These are phyloP conservation scores for Fusarium solani-melongenae DNA, from an alignment of 2,329 filamentous ascomycete genomes.

Conservation along the genomic window DNA sequence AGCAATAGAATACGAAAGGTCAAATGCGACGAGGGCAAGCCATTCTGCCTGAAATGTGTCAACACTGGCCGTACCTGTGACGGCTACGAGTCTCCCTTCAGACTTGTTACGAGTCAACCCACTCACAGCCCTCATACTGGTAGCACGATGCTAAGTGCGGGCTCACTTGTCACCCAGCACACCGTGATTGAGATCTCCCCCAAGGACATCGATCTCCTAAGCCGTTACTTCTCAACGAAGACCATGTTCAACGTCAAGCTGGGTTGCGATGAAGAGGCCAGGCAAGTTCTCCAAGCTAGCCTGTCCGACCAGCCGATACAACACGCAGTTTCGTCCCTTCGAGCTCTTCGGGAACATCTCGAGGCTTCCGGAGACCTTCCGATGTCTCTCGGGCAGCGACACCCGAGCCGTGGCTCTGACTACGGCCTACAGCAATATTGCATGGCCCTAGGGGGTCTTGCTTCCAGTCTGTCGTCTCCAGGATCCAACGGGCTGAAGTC, in stretches of 20 bases:
- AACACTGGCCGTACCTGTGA: conserved; percentile 55
- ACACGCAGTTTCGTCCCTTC: conserved; percentile 55
- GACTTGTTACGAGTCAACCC: conserved; percentile 38
- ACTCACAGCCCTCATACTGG: background rate
- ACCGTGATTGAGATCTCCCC: conserved; percentile 25
- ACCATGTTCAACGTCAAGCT: conserved; percentile 53
- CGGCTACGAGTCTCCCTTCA: conserved; percentile 55
- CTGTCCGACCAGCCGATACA: conserved; percentile 49
- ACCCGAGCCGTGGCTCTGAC: conserved; percentile 45
- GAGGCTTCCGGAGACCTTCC: conserved; percentile 46
- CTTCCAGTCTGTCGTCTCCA: conserved; percentile 50
- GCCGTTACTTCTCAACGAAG: conserved; percentile 55
- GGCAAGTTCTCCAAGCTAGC: conserved; percentile 52
- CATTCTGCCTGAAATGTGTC: conserved; percentile 50
- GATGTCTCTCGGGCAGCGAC: conserved; percentile 43
- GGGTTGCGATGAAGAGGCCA: conserved; percentile 53
- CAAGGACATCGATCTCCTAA: conserved; percentile 49
- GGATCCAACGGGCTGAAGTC: conserved; percentile 47
- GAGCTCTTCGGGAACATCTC: conserved; percentile 52
- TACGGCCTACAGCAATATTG: conserved; percentile 57
- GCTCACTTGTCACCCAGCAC: conserved; percentile 32
- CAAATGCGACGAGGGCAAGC: conserved; percentile 53
- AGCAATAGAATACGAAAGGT: conserved; percentile 49
- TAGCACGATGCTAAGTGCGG: conserved; percentile 22
- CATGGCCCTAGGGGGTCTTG: conserved; percentile 54